phyloP scores from a whole-genome alignment of 1,139 yeast species.

The Candida gigantensis region DNA sequence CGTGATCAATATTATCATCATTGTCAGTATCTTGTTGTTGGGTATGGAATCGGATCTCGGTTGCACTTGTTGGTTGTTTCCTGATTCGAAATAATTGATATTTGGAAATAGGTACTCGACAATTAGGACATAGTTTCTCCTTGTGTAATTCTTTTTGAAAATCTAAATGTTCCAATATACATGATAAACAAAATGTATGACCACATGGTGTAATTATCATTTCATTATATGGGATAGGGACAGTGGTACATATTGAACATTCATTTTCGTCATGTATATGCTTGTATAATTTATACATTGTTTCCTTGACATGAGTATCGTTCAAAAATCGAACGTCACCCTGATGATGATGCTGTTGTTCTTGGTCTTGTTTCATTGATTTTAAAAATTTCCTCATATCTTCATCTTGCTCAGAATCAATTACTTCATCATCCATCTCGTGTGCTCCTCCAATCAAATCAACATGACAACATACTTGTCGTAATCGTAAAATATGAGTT shows the following conservation, averaged over 20 bases:
- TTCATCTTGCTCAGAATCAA: constrained; percentile 19
- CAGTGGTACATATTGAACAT: constrained; percentile 81
- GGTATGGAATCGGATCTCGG: constrained; percentile 38
- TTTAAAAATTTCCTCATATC: constrained; percentile 17
- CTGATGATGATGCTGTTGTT: too few species aligned
- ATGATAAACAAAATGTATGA: constrained; percentile 74
- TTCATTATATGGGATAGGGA: constrained; percentile 56
- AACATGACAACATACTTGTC: constrained; percentile 90
- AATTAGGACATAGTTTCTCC: constrained; percentile 58
- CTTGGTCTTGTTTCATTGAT: constrained; percentile 20
- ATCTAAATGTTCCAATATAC: constrained; percentile 71
- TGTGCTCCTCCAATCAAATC: constrained; percentile 53
- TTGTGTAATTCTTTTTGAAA: constrained; percentile 36
- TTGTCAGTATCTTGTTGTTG: constrained; percentile 24
- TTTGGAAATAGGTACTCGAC: constrained; percentile 47
- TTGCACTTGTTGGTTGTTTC: constrained; percentile 27
- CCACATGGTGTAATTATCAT: constrained; percentile 76
- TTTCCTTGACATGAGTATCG: constrained; percentile 31
- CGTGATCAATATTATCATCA: too few species aligned
- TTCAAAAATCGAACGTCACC: constrained; percentile 39
- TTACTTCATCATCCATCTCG: constrained; percentile 39
- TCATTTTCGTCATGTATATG: constrained; percentile 52
- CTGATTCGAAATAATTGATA: constrained; percentile 44
- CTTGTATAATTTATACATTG: constrained; percentile 27
- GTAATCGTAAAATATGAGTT: constrained; percentile 76